These are phyloP conservation scores for Entrophospora sp. DNA, from an alignment of 192 early-diverging fungal genomes.

Conservation along the genomic window DNA sequence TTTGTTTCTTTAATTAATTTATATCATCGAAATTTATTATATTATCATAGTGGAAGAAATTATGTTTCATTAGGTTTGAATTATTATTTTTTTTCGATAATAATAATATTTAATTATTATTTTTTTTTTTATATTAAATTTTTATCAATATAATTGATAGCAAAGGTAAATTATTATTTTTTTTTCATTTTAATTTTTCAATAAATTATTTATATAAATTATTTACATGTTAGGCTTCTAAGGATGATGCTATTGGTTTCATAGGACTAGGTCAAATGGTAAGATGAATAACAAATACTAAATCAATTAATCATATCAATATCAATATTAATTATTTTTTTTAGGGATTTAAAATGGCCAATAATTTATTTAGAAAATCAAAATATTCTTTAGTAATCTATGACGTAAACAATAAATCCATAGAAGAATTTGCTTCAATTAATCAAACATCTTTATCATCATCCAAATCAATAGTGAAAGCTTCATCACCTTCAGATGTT, in stretches of 20 bases:
- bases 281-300: background rate
- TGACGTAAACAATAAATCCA: constrained; percentile 53
- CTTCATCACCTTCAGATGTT: constrained; percentile 59
- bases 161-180: too few species aligned
- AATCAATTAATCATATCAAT: background rate
- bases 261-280: constrained; percentile 90
- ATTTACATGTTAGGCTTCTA: background rate
- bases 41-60: too few species aligned
- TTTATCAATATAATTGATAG: too few species aligned
- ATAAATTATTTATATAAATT: too few species aligned
- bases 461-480: constrained; percentile 42
- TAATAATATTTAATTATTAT: too few species aligned
- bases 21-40: too few species aligned
- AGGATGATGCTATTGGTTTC: constrained; percentile 54
- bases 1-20: too few species aligned
- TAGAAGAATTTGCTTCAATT: constrained; percentile 47
- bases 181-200: too few species aligned
- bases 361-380: constrained; percentile 60
- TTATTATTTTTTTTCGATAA: too few species aligned
- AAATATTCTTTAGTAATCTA: constrained; percentile 55
- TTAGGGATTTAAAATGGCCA: constrained; percentile 85
- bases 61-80: too few species aligned
- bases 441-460: constrained; percentile 25
- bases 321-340: constrained; percentile 19
- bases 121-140: too few species aligned